phyloP scores from a whole-genome alignment of 2,329 filamentous ascomycete species.

The Clathrospora elynae region DNA sequence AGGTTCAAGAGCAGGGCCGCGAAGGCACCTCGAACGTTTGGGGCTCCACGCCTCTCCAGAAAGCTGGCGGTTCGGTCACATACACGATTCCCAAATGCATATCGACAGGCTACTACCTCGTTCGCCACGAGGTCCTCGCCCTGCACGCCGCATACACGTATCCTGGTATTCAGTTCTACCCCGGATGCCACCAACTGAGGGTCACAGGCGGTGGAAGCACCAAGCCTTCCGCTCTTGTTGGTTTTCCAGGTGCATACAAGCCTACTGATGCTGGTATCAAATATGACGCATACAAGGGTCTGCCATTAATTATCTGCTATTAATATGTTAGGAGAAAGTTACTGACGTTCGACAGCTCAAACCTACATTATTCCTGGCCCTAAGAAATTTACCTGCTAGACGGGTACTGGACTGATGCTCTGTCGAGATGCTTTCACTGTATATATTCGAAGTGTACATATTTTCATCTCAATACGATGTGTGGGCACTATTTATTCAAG shows the following conservation, averaged over 20 bases:
- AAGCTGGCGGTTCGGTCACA: slow-evolving; percentile 50
- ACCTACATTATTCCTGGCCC: slow-evolving; percentile 39
- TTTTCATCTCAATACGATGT: too few relatives aligned
- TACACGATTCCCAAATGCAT: slow-evolving; percentile 63
- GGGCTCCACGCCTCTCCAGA: slow-evolving; percentile 55
- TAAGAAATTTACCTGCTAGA: slow-evolving; percentile 38
- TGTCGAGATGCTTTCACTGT: slow-evolving; percentile 5
- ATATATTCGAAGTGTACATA: slow-evolving; percentile 10
- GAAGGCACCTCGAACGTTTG: slow-evolving; percentile 58
- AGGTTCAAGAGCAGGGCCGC: slow-evolving; percentile 58
- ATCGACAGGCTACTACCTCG: slow-evolving; percentile 61
- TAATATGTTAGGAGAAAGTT: background rate
- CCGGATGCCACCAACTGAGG: slow-evolving; percentile 63
- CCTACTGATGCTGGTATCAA: slow-evolving; percentile 58
- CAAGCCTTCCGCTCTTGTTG: slow-evolving; percentile 50
- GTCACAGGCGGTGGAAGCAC: slow-evolving; percentile 57
- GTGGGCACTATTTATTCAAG: too few relatives aligned
- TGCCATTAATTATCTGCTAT: too few relatives aligned
- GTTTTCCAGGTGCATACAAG: slow-evolving; percentile 62
- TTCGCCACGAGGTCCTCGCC: slow-evolving; percentile 63
- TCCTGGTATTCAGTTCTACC: slow-evolving; percentile 63
- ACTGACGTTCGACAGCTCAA: slow-evolving; percentile 18
- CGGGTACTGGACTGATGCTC: background rate
- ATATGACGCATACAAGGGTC: slow-evolving; percentile 58
- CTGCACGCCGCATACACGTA: slow-evolving; percentile 57